A percentile compares a stretch with the other conserved stretches of the same genome.
phyloP scores from a whole-genome alignment of 768 basidiomycete species.

The Rhodotorula graminis region DNA sequence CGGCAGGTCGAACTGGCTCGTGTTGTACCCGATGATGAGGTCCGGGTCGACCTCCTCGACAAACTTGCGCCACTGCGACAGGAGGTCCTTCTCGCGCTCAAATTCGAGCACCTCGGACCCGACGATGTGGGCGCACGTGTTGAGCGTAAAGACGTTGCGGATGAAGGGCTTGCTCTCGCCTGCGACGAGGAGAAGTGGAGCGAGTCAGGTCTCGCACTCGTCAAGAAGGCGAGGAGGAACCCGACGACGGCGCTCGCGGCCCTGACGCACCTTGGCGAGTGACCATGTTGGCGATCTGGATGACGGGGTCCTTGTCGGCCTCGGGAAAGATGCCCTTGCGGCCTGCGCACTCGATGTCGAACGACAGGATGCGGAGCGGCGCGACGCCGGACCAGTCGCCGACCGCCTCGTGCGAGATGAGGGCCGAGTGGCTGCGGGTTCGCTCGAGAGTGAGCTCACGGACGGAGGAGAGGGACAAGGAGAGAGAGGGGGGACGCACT shows the following conservation, averaged over 20 bases:
- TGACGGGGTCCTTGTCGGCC: constrained; percentile 81
- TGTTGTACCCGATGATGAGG: constrained; percentile 94
- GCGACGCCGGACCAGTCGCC: constrained; percentile 88
- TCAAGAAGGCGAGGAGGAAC: no score
- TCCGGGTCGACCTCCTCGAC: constrained; percentile 87
- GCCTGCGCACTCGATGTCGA: constrained; percentile 99
- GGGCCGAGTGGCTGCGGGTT: constrained; percentile 63
- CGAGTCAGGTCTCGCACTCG: no score
- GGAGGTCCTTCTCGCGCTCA: constrained; percentile 66
- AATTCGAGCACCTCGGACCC: constrained; percentile 93
- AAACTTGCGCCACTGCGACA: constrained; percentile 83
- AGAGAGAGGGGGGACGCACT: constrained; percentile 50
- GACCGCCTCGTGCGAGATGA: constrained; percentile 87
- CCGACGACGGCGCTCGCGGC: background rate
- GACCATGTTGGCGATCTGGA: constrained; percentile 99
- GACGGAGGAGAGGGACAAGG: constrained; percentile 1
- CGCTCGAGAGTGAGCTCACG: background rate
- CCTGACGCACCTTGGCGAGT: constrained; percentile 76
- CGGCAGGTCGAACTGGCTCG: constrained; percentile 88
- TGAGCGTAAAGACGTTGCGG: constrained; percentile 91
- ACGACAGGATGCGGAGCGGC: constrained; percentile 86
- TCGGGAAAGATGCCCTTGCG: constrained; percentile 97
- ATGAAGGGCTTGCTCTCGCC: constrained; percentile 91
- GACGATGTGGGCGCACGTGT: constrained; percentile 88
- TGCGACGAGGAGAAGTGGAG: constrained; percentile 43